Percentiles rank a stretch among this genome's conserved stretches.
Conservation (phyloP, 2,329 filamentous ascomycete genomes). For the Neopestalotiopsis sp. region DNA sequence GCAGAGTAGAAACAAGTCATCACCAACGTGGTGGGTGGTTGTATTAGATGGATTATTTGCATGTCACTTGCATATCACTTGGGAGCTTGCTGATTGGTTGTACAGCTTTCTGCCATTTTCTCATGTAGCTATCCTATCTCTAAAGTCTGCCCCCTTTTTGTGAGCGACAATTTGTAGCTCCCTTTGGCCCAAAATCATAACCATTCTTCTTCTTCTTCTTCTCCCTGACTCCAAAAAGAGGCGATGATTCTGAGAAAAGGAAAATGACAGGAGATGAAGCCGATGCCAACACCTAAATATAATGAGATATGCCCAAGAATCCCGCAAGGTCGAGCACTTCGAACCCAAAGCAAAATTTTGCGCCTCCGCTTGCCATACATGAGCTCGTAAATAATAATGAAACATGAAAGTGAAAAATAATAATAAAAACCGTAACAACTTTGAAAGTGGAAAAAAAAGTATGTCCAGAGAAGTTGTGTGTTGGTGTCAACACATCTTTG, state of each 20-base stretch:
- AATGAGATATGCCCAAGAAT: slow-evolving; percentile 6
- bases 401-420: slow-evolving; percentile 5
- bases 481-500: slow-evolving; percentile 14
- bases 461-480: slow-evolving; percentile 10
- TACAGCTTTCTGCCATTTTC: background rate
- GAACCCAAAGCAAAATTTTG: slow-evolving; percentile 13
- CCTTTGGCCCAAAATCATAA: background rate
- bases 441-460: background rate
- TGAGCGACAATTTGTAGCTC: background rate
- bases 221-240: no score
- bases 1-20: no score
- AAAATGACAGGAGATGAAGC: background rate
- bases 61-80: background rate
- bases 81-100: background rate
- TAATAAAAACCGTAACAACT: background rate
- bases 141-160: background rate
- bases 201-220: no score
- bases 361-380: slow-evolving; percentile 11
- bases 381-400: background rate
- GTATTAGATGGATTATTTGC: background rate
- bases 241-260: background rate
- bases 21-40: no score
- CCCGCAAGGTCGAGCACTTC: slow-evolving; percentile 21
- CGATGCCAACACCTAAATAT: background rate
- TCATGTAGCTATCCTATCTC: background rate